Evolutionary conservation across 345 rosid genomes (phyloP).

Genomic region (Lepidium aucheri): DNA sequence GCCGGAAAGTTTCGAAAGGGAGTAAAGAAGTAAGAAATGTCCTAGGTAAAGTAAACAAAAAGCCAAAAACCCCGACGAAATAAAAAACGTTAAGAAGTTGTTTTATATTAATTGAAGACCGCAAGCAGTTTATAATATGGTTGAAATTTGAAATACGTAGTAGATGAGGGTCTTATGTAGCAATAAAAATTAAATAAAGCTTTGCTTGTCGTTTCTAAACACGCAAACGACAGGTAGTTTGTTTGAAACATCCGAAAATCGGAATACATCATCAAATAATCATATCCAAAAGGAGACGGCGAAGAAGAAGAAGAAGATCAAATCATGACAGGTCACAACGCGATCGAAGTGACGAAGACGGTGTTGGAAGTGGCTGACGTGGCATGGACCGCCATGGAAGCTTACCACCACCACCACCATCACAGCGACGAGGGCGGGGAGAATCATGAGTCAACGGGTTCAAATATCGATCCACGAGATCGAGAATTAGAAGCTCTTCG

Average conservation of each 20-base stretch:
- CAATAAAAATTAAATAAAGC: not conserved
- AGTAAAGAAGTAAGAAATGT: not conserved
- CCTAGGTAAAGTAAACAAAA: not conserved
- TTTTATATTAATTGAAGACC: not conserved
- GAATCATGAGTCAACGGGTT: slow-evolving; percentile 1
- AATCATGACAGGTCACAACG: slow-evolving; percentile 43
- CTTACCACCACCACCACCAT: slow-evolving; percentile 45
- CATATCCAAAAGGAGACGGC: slow-evolving; percentile 15
- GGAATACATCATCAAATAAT: not conserved
- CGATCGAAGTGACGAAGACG: slow-evolving; percentile 88
- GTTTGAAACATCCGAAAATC: not conserved
- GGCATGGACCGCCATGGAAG: slow-evolving; percentile 75
- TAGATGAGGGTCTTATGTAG: not conserved
- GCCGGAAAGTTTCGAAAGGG: slow-evolving; percentile 27
- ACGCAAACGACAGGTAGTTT: slow-evolving; percentile 24
- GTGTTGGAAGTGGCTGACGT: slow-evolving; percentile 95
- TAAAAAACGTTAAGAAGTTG: not conserved
- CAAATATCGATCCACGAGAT: slow-evolving; percentile 23
- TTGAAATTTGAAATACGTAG: not conserved
- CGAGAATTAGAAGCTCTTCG: slow-evolving; percentile 52
- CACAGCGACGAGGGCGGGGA: not conserved
- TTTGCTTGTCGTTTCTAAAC: slow-evolving; percentile 20
- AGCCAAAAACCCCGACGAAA: not conserved
- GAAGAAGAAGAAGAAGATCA: slow-evolving; percentile 1
- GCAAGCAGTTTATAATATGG: not conserved